These are phyloP conservation scores for Beauveria scarabaeidicola DNA, from an alignment of 2,329 filamentous ascomycete species.

Conservation along the genomic window DNA sequence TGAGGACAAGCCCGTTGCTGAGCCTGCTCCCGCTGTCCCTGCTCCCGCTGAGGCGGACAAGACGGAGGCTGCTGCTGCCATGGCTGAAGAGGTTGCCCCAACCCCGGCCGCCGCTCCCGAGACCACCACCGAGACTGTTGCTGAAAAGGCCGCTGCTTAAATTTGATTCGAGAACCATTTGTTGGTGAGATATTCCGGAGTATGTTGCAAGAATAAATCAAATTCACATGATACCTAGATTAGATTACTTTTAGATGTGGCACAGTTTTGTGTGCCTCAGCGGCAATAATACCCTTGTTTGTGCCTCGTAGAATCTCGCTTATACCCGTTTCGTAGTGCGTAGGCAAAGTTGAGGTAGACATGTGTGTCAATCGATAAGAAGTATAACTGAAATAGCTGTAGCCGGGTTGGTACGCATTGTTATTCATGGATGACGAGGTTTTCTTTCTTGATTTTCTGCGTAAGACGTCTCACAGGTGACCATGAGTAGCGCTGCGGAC, in stretches of 20 bases:
- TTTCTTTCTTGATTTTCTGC: too few relatives aligned
- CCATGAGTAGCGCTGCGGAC: too few relatives aligned
- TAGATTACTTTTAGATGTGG: not conserved
- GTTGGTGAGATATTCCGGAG: not conserved
- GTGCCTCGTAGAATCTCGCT: too few relatives aligned
- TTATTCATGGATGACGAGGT: too few relatives aligned
- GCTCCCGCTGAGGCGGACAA: not conserved
- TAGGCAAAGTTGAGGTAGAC: too few relatives aligned
- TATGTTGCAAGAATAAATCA: not conserved
- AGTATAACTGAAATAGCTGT: too few relatives aligned
- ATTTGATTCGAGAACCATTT: not conserved
- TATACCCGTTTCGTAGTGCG: too few relatives aligned
- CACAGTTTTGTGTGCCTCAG: not conserved
- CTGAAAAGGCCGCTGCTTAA: conserved; percentile 11
- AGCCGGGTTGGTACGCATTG: too few relatives aligned
- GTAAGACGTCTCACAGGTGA: too few relatives aligned
- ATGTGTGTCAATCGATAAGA: too few relatives aligned
- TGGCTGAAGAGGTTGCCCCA: not conserved
- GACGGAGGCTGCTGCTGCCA: conserved; percentile 12
- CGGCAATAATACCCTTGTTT: conserved; percentile 7
- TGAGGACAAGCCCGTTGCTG: conserved; percentile 7
- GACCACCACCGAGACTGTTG: conserved; percentile 12
- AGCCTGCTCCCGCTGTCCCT: not conserved
- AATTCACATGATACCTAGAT: conserved; percentile 4
- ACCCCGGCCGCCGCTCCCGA: not conserved